phyloP scores from a whole-genome alignment of 139 green algal genomes.

The Axilococcus clingmanii region DNA sequence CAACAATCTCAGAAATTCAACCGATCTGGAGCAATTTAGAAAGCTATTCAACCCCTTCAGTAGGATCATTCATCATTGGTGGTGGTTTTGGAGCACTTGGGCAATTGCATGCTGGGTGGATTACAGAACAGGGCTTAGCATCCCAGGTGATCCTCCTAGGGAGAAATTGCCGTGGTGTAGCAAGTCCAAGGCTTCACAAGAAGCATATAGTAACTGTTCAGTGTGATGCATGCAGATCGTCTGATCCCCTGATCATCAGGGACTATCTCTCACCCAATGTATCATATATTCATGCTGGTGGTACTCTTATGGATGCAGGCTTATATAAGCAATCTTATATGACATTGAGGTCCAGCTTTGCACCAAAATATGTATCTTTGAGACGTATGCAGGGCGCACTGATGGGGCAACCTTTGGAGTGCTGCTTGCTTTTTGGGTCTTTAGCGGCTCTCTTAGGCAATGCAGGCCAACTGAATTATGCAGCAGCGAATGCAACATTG shows the following conservation, averaged over 20 bases:
- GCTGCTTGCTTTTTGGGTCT: conserved; percentile 23
- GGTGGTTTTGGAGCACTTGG: conserved; percentile 20
- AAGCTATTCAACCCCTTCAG: too few species aligned
- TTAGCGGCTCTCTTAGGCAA: conserved; percentile 21
- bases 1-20: too few species aligned
- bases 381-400: not conserved
- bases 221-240: too few species aligned
- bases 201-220: too few species aligned
- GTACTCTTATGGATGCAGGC: not conserved
- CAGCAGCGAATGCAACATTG: conserved; percentile 59
- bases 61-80: conserved; percentile 9
- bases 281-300: conserved; percentile 2
- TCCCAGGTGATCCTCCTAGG: too few species aligned
- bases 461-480: conserved; percentile 32
- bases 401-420: too few species aligned
- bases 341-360: not conserved
- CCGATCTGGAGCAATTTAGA: too few species aligned
- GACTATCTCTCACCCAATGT: too few species aligned
- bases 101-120: conserved; percentile 24
- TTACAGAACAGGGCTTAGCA: too few species aligned
- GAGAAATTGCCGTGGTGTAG: too few species aligned
- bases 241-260: too few species aligned
- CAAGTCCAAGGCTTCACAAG: too few species aligned
- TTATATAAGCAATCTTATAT: not conserved
- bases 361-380: not conserved